These are phyloP conservation scores for Acanthamoeba royreba DNA, from an alignment of 208 protist species.

Conservation along the genomic window DNA sequence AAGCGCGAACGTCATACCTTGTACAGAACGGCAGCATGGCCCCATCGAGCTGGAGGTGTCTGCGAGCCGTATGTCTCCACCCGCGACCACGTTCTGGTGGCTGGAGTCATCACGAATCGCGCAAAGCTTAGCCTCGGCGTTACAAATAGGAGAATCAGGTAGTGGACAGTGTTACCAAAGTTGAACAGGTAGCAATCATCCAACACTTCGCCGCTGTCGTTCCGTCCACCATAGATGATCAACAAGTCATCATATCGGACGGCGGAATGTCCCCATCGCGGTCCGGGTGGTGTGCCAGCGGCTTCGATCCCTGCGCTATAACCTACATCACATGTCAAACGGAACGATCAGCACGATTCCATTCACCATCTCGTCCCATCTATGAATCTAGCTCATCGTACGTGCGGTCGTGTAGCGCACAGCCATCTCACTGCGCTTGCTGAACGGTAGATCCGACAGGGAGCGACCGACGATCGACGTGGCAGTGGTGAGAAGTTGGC, in stretches of 20 bases:
- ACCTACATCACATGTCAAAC: neutral
- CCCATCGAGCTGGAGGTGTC: neutral
- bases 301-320: neutral
- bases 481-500: neutral
- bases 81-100: neutral
- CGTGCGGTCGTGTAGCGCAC: neutral
- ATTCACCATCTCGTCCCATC: neutral
- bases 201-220: neutral
- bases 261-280: neutral
- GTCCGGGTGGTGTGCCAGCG: neutral
- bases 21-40: neutral
- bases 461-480: neutral
- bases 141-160: too few species aligned
- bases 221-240: neutral
- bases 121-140: too few species aligned
- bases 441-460: neutral
- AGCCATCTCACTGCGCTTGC: neutral
- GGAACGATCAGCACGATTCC: neutral
- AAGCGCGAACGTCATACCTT: neutral
- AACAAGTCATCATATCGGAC: neutral
- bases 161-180: neutral
- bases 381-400: neutral
- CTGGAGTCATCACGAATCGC: too few species aligned
- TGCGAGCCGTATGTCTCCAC: neutral
- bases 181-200: neutral